Base-by-base conservation (phyloP, 345 rosid species). In the Moricandia moricandioides region DNA sequence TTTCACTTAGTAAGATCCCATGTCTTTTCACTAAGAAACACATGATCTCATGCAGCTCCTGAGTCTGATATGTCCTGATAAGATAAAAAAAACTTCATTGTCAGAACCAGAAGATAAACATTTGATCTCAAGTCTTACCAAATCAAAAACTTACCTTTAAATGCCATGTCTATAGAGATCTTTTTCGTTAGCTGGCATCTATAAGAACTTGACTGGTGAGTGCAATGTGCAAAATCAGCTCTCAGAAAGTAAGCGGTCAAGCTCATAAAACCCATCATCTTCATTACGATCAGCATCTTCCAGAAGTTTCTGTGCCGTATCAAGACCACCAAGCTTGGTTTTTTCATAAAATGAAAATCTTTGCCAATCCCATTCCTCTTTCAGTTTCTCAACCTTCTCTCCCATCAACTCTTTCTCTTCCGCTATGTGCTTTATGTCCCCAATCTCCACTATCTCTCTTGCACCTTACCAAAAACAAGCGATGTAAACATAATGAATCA, bases 361-460 rank as follows among this genome's bases (percentile, higher is more conserved):
- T 78, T 86, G 83, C 60, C 8, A 73, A 71, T 82, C 82, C 96
- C 96, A 95, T 47, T 82, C 71, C 74, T 78, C 97, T 35, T 69
- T 66, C 37, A 85, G 45, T 62, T 76, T 85, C 76, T 69, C 87
- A 78, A 85, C 37, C 69, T 29, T 76, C 37, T 84, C 86, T 27
- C 86, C 88, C 31, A 87, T 31, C 40, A 66, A 21, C 24, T 21
- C 24, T 2, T 21, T 21, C 24, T 21, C 24, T 21, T 21, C 24
- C 24, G 24, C 24, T 21, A 21, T 21, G 24, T 21, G 24, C 24
- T 21, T 21, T 21, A 21, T 21, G 24, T 21, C 24, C 24, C 24
- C 24, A 0, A 21, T 21, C 24, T 21, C 24, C 24, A 21, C 24
- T 72, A 74, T 80, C 58, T 68, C 45, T 13, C 82, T 67, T 24